Conservation (phyloP, 306 rosid genomes). For the Alnus glutinosa region DNA sequence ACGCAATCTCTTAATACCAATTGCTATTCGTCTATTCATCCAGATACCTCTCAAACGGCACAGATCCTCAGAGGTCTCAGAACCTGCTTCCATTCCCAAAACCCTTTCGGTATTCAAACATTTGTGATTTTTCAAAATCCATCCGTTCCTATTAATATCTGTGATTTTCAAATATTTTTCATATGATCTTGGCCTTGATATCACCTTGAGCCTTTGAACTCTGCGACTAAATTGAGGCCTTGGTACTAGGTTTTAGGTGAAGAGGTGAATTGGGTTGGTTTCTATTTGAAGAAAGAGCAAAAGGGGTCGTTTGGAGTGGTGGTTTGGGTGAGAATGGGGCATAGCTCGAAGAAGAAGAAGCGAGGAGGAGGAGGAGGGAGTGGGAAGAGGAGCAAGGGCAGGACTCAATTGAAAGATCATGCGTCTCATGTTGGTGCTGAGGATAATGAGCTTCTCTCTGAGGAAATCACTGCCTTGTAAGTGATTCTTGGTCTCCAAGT, state of each 20-base stretch:
- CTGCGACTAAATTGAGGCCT: not conserved
- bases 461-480: constrained; percentile 92
- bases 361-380: constrained; percentile 54
- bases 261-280: constrained; percentile 4
- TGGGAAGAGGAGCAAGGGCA: constrained; percentile 63
- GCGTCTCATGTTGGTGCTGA: constrained; percentile 35
- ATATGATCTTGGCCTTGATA: not conserved
- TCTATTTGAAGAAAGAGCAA: constrained; percentile 11
- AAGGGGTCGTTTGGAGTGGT: not conserved
- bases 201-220: not conserved
- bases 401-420: constrained; percentile 65
- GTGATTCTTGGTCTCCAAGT: constrained; percentile 3
- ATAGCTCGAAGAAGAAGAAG: constrained; percentile 81
- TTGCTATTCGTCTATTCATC: not conserved
- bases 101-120: not conserved
- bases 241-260: constrained; percentile 1
- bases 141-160: not conserved
- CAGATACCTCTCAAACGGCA: not conserved
- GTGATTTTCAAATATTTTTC: not conserved
- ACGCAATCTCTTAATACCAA: not conserved
- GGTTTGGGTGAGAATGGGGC: constrained; percentile 50
- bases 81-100: not conserved
- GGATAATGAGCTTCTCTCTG: constrained; percentile 68
- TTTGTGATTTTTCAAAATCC: not conserved
- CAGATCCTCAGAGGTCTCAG: not conserved